phyloP scores from a whole-genome alignment of 2,329 filamentous ascomycete species.

The Ophiostoma tasmaniense region DNA sequence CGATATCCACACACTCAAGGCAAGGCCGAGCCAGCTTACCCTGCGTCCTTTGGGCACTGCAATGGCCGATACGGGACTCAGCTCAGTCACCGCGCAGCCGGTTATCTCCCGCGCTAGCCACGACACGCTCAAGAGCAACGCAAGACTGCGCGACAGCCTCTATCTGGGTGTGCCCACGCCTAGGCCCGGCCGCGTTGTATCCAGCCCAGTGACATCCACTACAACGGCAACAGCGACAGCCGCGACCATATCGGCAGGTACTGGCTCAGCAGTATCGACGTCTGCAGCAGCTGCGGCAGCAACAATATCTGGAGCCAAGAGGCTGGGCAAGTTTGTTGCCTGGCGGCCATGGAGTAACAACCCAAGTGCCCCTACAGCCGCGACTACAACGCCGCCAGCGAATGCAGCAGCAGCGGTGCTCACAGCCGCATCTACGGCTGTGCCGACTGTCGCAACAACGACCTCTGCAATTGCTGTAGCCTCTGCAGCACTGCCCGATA shows the following conservation, averaged over 20 bases:
- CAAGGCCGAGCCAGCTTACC: constrained; percentile 66
- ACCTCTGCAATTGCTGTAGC: background rate
- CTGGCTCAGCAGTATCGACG: constrained; percentile 17
- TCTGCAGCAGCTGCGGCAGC: constrained; percentile 4
- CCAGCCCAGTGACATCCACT: constrained; percentile 21
- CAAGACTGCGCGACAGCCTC: constrained; percentile 48
- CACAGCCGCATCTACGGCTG: background rate
- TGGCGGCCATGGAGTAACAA: constrained; percentile 35
- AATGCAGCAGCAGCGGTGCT: background rate
- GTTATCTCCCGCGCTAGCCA: constrained; percentile 39
- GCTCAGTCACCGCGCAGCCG: constrained; percentile 51
- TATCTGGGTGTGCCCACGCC: constrained; percentile 29
- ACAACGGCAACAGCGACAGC: background rate
- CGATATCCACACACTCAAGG: constrained; percentile 77
- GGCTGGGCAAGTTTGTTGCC: constrained; percentile 25
- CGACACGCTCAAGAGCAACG: constrained; percentile 42
- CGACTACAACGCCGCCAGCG: background rate
- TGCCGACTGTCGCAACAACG: background rate
- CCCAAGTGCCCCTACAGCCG: constrained; percentile 18
- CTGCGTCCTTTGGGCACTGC: constrained; percentile 44
- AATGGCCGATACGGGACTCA: constrained; percentile 47
- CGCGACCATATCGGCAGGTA: background rate
- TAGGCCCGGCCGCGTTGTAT: constrained; percentile 21
- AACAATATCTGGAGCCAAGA: background rate
- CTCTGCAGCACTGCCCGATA: background rate